Percentiles rank a stretch among this genome's conserved stretches.
These are phyloP conservation scores for Fusarium foetens DNA, from an alignment of 2,329 filamentous ascomycete genomes.

Conservation along the genomic window DNA sequence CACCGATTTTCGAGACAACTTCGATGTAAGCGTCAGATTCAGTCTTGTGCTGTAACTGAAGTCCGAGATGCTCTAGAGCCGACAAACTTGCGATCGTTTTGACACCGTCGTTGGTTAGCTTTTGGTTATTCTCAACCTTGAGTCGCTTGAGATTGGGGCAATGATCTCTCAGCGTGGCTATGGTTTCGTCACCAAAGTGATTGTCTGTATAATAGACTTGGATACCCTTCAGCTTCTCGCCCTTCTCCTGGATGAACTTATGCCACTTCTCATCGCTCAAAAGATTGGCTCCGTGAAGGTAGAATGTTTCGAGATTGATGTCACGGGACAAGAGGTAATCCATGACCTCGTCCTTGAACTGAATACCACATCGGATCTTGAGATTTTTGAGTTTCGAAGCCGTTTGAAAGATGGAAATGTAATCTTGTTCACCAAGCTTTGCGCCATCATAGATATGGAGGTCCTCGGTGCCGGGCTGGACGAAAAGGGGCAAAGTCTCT, in stretches of 20 bases:
- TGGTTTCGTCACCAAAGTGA: constrained; percentile 78
- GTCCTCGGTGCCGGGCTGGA: constrained; percentile 61
- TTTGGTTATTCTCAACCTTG: constrained; percentile 84
- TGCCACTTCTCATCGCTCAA: constrained; percentile 81
- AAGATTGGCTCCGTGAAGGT: constrained; percentile 86
- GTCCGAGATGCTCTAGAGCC: constrained; percentile 77
- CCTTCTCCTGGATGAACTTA: constrained; percentile 73
- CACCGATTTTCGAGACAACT: constrained; percentile 71
- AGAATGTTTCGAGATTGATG: constrained; percentile 74
- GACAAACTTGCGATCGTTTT: constrained; percentile 69
- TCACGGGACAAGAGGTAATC: constrained; percentile 82
- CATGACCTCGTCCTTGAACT: constrained; percentile 87
- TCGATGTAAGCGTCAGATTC: constrained; percentile 67
- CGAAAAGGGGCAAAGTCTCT: constrained; percentile 66
- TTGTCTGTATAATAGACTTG: constrained; percentile 87
- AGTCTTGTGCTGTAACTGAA: constrained; percentile 71
- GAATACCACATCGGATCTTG: constrained; percentile 85
- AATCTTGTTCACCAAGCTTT: constrained; percentile 79
- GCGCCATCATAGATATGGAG: constrained; percentile 68
- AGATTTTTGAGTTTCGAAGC: constrained; percentile 76
- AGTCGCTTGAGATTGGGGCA: constrained; percentile 78
- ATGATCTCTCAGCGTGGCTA: constrained; percentile 68
- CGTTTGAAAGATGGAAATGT: constrained; percentile 80
- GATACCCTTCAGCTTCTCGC: constrained; percentile 71
- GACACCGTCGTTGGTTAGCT: constrained; percentile 73